Evolutionary conservation across 2,329 filamentous ascomycete genomes (phyloP), one percentile per base, ranked within the genome.

Genomic region (Diaporthe destruens): DNA sequence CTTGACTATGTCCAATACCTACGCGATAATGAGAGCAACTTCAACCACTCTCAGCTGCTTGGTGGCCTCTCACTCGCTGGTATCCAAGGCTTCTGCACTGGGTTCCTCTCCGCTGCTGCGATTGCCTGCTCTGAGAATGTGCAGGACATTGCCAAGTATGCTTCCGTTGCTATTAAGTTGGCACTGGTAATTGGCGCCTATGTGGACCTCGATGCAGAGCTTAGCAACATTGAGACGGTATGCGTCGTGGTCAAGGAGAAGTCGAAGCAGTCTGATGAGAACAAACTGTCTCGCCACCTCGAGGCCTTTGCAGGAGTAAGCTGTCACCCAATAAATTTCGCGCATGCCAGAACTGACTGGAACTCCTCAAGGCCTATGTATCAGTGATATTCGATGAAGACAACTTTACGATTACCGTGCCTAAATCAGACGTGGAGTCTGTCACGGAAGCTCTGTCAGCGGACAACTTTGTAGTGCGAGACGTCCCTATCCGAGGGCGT

Each of bases 71-170:
- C 49, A 53, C 49, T 53, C 1, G 49, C 49, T 53, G 65, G 54
- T 7, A 68, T 53, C 11, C 71, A 72, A 47, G 71, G 71, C 39
- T 72, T 72, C 39, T 72, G 71, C 44, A 69, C 69, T 18, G 71
- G 71, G 1, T 63, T 69, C 23, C 65, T 72, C 23, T 53, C 51
- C 6, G 71, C 71, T 16, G 53, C 54, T 5, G 53, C 71, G 39
- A 29, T 70, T 42, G 63, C 51, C 47, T 39, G 47, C 7, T 57
- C 71, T 44, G 44, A 49, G 7, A 54, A 55, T 44, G 23, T 34
- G 34, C 57, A 65, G 11, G 53, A 32, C 47, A 76, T 85, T 25
- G 61, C 78, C 34, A 71, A 76, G 12, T 79, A 83, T 72, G 83
- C 80, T 0, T 79, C 82, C 3, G 78, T 76, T 0, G 65, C 32